phyloP scores from a whole-genome alignment of 2,329 filamentous ascomycete species.

The Aspergillus fumigatus region DNA sequence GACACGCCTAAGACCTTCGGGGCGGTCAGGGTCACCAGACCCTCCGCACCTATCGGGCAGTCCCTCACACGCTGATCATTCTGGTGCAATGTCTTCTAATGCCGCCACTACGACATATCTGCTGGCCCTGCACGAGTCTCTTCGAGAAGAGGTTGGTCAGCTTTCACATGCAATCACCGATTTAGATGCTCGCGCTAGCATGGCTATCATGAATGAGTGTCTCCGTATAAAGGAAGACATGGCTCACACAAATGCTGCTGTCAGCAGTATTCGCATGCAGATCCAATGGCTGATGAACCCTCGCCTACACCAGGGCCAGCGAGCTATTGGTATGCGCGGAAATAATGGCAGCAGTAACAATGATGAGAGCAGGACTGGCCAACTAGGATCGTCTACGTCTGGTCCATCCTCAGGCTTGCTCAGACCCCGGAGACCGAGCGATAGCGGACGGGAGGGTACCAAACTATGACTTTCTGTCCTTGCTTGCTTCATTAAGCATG shows the following conservation, averaged over 20 bases:
- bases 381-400: conserved; percentile 19
- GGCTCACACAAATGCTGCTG: conserved; percentile 56
- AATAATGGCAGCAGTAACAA: conserved; percentile 10
- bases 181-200: conserved; percentile 56
- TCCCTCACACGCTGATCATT: conserved; percentile 13
- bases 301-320: conserved; percentile 45
- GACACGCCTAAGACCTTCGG: conserved; percentile 9
- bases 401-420: conserved; percentile 20
- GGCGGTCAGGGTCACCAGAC: not conserved
- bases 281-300: conserved; percentile 60
- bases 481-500: not conserved
- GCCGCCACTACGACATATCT: conserved; percentile 50
- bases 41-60: conserved; percentile 13
- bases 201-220: conserved; percentile 61
- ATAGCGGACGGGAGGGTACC: conserved; percentile 40
- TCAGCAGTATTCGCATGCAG: conserved; percentile 56
- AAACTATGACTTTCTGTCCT: conserved; percentile 21
- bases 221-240: conserved; percentile 59
- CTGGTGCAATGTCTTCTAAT: conserved; percentile 32
- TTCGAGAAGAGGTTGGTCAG: conserved; percentile 56
- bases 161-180: conserved; percentile 53
- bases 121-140: conserved; percentile 56
- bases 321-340: conserved; percentile 19
- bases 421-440: conserved; percentile 34
- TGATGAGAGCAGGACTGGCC: conserved; percentile 13